Evolutionary conservation across 805 yeast species (phyloP).

Genomic region (Starmerella potacharoeniae): DNA sequence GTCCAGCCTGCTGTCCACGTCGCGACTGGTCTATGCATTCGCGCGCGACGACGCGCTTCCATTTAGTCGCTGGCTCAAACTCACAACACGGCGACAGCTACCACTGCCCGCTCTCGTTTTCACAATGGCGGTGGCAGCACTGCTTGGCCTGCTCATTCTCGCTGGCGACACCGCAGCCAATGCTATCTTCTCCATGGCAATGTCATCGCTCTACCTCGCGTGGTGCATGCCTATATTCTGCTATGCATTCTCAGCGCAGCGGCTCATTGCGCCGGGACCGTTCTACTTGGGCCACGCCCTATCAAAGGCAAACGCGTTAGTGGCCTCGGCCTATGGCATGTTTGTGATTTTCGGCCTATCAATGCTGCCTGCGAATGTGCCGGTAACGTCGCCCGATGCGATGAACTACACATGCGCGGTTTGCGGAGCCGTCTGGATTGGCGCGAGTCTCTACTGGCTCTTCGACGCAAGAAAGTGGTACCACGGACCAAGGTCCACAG

Average conservation of each 20-base stretch:
- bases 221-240: constrained; percentile 52
- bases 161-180: constrained; percentile 49
- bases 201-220: constrained; percentile 51
- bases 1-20: constrained; percentile 50
- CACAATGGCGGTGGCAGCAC: constrained; percentile 38
- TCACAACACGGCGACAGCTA: constrained; percentile 36
- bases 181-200: constrained; percentile 53
- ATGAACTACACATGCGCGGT: constrained; percentile 66
- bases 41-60: constrained; percentile 71
- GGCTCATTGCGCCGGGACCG: constrained; percentile 43
- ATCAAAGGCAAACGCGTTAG: constrained; percentile 37
- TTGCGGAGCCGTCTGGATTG: constrained; percentile 48
- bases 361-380: constrained; percentile 46
- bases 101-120: constrained; percentile 58
- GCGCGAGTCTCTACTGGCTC: constrained; percentile 41
- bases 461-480: constrained; percentile 43
- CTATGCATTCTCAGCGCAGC: constrained; percentile 32
- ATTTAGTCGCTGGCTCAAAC: constrained; percentile 42
- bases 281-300: constrained; percentile 45
- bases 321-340: constrained; percentile 39
- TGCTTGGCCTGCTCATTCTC: constrained; percentile 47
- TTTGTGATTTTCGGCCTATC: constrained; percentile 43
- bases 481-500: constrained; percentile 39
- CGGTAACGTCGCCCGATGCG: constrained; percentile 27
- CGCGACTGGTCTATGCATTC: constrained; percentile 65